These are phyloP conservation scores for Ceratobasidium sp. DNA, from an alignment of 1,284 basidiomycete species.

Conservation along the genomic window DNA sequence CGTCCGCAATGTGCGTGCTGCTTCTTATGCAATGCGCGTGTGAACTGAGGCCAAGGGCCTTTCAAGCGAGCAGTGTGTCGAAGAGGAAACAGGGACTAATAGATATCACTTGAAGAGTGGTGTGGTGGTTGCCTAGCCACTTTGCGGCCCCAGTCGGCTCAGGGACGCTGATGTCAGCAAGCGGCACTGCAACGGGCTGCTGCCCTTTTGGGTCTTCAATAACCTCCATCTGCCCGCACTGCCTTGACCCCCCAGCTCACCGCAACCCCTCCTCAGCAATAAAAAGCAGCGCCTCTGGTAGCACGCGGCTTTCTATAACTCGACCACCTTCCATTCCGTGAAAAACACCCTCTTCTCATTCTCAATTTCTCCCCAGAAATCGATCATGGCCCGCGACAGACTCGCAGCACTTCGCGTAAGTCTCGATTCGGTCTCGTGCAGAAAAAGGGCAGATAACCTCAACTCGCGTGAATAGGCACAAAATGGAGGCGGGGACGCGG, in stretches of 20 bases:
- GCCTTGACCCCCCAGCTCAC: slow-evolving; percentile 18
- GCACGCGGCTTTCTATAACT: slow-evolving; percentile 32
- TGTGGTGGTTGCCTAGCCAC: not conserved
- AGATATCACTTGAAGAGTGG: not conserved
- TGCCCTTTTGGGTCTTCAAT: slow-evolving; percentile 9
- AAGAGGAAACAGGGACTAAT: not conserved
- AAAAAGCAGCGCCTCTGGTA: slow-evolving; percentile 41
- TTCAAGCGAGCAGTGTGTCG: not conserved
- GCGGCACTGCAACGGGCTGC: slow-evolving; percentile 6
- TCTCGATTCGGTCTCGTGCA: slow-evolving; percentile 36
- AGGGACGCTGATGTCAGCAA: slow-evolving; percentile 29
- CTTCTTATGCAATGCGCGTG: slow-evolving; percentile 1
- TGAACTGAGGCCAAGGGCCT: not conserved
- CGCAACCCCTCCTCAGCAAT: slow-evolving; percentile 2
- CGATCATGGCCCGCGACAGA: slow-evolving; percentile 79
- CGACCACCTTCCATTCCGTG: not conserved
- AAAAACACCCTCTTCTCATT: not conserved
- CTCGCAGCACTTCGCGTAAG: slow-evolving; percentile 79
- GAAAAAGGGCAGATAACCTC: slow-evolving; percentile 1
- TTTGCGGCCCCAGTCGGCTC: not conserved
- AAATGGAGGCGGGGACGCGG: slow-evolving; percentile 61
- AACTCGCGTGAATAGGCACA: slow-evolving; percentile 61
- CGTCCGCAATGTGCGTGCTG: slow-evolving; percentile 1
- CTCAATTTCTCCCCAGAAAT: slow-evolving; percentile 6
- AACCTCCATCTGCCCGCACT: not conserved